A percentile compares a stretch with the other conserved stretches of the same genome.
Conservation (phyloP, 2,329 filamentous ascomycete genomes). For the Trichophyton benhamiae region DNA sequence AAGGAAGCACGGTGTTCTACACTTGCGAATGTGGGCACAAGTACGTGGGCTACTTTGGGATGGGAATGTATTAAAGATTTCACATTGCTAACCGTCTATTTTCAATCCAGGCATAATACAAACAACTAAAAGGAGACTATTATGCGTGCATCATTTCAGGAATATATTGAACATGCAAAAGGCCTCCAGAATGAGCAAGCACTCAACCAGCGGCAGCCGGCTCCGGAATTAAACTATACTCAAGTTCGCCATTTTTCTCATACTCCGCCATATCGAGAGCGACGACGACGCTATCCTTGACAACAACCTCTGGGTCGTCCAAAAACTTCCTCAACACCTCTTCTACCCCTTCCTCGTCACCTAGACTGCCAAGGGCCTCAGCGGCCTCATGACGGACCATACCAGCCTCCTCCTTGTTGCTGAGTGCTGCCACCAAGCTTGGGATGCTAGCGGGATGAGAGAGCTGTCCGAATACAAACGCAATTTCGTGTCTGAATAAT, state of each 20-base stretch:
- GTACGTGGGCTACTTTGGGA: conserved; percentile 37
- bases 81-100: not conserved
- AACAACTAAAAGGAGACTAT: conserved; percentile 16
- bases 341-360: conserved; percentile 86
- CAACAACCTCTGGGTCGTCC: conserved; percentile 81
- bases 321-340: conserved; percentile 71
- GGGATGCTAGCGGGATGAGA: conserved; percentile 95
- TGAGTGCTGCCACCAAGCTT: conserved; percentile 64
- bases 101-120: conserved; percentile 18
- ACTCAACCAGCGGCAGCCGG: conserved; percentile 18
- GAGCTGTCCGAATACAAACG: conserved; percentile 94
- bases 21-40: conserved; percentile 67
- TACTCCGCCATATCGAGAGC: conserved; percentile 97
- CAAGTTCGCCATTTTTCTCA: conserved; percentile 73
- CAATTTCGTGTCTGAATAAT: conserved; percentile 93
- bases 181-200: not conserved
- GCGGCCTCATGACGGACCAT: conserved; percentile 98
- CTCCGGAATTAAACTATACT: conserved; percentile 84
- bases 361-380: conserved; percentile 85
- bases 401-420: conserved; percentile 67
- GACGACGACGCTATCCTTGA: conserved; percentile 87
- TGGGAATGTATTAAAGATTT: conserved; percentile 18
- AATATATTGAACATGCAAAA: not conserved
- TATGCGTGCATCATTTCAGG: not conserved
- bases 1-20: conserved; percentile 80